Base-by-base conservation (phyloP, 2,329 filamentous ascomycete species). In the Paecilomyces fulvus region DNA sequence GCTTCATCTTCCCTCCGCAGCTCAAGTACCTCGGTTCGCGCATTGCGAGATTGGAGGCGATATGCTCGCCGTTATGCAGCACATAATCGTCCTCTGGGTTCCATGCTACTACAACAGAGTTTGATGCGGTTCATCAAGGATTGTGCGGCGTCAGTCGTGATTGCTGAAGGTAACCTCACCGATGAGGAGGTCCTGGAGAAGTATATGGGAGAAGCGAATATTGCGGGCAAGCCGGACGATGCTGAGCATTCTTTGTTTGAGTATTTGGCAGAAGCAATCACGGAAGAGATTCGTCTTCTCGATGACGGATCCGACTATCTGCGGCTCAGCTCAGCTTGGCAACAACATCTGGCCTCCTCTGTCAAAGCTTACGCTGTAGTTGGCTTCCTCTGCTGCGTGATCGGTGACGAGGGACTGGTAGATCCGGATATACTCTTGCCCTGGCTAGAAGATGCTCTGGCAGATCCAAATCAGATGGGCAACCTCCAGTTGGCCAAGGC, bases 251-350 rank as follows among this genome's bases (percentile, higher is more conserved):
- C 72, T 20, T 71, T 81, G 58, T 66, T 84, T 11, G 78, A 82
- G 58, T 75, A 76, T 7, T 83, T 94, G 60, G 84, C 89, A 1
- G 83, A 83, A 51, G 83, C 95, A 61, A 86, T 91, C 31, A 79
- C 84, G 10, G 88, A 95, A 59, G 88, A 95, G 68, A 90, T 97
- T 79, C 85, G 86, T 63, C 83, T 92, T 53, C 78, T 99, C 20
- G 92, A 97, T 62, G 90, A 91, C 52, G 89, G 89, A 58, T 87
- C 90, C 1, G 94, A 97, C 72, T 97, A 96, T 70, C 79, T 96
- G 49, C 86, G 89, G 64, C 83, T 97, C 57, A 89, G 89, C 56
- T 92, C 92, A 1, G 81, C 86, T 5, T 92, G 88, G 75, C 92
- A 97, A 70, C 92, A 96, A 73, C 85, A 81, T 58, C 81, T 97